Base-by-base conservation (phyloP, 2,329 filamentous ascomycete genomes). In the Monilinia laxa region DNA sequence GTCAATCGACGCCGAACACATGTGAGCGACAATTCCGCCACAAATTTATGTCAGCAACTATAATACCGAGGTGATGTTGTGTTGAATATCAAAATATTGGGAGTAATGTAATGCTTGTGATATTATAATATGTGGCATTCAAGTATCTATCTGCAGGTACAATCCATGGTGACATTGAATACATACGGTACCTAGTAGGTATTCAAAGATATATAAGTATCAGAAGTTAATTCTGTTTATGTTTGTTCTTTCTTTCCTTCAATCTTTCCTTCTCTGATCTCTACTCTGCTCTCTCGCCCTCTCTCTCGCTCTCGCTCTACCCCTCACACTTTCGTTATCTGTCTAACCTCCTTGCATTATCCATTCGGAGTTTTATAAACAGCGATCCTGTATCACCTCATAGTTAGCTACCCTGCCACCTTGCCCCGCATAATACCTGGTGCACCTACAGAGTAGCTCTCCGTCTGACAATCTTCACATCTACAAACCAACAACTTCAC, bases 1-100 rank as follows among this genome's bases (percentile, higher is more conserved):
- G 31, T 49, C n/a, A 35, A 59, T 35, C 42, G 57, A 35, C 23
- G 38, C 62, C 62, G 38, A 54, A 64, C 38, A 64, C 62, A 64
- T 64, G 62, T 56, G n/a, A 56, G 51, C 20, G 23, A 35, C 31
- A 47, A 28, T 55, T 56, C 23, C 38, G 16, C 25, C 35, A 47
- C 23, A 12, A 31, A 23, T 64, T 35, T 5, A 64, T 47, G 51
- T 57, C 20, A 35, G 51, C 62, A 35, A 47, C 6, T 56, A 42
- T 6, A 31, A 6, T 56, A 45, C 62, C 62, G 62, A 56, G 62
- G 62, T 56, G 62, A 45, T 45, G 31, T 35, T 35, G 7, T 9
- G 31, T 6, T 35, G 31, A 35, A 35, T 35, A 35, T 35, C 31
- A 35, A 35, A 35, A 35, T 35, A 35, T 35, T 35, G 31, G 5